Percentiles rank a stretch among this genome's conserved stretches.
Conservation (phyloP, 257 asterid genomes). For the Osmanthus fragrans region DNA sequence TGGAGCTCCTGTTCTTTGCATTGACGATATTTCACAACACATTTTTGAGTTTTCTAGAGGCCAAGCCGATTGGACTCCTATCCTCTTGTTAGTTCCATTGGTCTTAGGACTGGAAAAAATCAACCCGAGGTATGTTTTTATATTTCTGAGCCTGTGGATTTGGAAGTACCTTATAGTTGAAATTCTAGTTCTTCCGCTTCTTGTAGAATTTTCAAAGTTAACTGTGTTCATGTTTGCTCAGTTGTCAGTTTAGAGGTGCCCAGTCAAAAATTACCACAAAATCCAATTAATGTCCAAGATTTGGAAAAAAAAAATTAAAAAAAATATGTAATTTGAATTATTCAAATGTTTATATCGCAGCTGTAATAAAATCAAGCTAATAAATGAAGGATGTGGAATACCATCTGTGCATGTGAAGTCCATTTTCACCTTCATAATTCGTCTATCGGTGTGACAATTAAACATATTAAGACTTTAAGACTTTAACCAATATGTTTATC, state of each 20-base stretch:
- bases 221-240: neutral
- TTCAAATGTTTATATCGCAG: neutral
- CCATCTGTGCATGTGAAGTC: neutral
- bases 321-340: neutral
- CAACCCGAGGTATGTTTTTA: slow-evolving; percentile 74
- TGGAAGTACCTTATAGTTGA: slow-evolving; percentile 1
- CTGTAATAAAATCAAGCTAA: neutral
- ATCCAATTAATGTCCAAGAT: neutral
- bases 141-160: slow-evolving; percentile 3
- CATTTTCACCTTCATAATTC: neutral
- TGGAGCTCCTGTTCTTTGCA: slow-evolving; percentile 90
- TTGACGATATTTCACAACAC: slow-evolving; percentile 60
- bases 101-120: slow-evolving; percentile 92
- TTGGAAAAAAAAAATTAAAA: no score
- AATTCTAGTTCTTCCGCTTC: neutral
- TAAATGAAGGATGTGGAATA: neutral
- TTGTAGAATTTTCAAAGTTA: neutral
- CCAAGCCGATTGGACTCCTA: slow-evolving; percentile 64
- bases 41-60: slow-evolving; percentile 49
- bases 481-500: neutral
- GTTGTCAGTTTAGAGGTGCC: slow-evolving; percentile 13
- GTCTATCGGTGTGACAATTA: neutral
- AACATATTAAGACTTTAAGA: neutral
- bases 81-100: slow-evolving; percentile 85
- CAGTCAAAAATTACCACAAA: neutral